Evolutionary conservation across 2,329 filamentous ascomycete genomes (phyloP).

Genomic region (Akanthomyces uredinophilus): DNA sequence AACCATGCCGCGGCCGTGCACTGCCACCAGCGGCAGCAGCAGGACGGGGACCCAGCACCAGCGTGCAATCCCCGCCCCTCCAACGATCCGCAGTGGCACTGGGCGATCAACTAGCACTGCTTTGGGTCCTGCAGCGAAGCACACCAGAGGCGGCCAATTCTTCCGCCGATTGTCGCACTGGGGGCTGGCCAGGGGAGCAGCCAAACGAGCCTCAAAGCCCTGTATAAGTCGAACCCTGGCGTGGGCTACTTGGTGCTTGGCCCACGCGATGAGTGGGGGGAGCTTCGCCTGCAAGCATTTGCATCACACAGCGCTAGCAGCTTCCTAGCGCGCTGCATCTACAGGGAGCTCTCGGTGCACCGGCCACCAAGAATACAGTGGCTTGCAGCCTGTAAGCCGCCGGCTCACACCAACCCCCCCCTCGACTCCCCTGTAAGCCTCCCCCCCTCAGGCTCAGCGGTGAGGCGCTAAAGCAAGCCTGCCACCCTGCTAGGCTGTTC

Average conservation of each 20-base stretch:
- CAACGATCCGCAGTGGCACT: constrained; percentile 2
- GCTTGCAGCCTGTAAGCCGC: neutral
- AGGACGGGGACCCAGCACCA: neutral
- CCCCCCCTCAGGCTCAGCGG: neutral
- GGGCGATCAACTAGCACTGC: neutral
- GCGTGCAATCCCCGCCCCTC: neutral
- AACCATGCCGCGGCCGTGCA: neutral
- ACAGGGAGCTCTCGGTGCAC: too few species aligned
- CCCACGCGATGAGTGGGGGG: neutral
- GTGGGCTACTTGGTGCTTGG: neutral
- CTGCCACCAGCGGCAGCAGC: neutral
- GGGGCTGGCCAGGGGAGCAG: too few species aligned
- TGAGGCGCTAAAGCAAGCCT: neutral
- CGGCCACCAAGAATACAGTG: neutral
- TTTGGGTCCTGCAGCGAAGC: neutral
- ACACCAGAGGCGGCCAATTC: neutral
- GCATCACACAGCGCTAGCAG: neutral
- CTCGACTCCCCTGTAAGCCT: neutral
- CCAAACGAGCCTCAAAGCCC: neutral
- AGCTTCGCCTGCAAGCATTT: neutral
- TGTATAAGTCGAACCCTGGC: neutral
- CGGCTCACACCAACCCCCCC: neutral
- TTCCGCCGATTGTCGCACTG: neutral
- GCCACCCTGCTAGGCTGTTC: neutral
- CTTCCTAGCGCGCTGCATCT: neutral